Evolutionary conservation across 148 eudicot species (phyloP).

Genomic region (Rhododendron simsii): DNA sequence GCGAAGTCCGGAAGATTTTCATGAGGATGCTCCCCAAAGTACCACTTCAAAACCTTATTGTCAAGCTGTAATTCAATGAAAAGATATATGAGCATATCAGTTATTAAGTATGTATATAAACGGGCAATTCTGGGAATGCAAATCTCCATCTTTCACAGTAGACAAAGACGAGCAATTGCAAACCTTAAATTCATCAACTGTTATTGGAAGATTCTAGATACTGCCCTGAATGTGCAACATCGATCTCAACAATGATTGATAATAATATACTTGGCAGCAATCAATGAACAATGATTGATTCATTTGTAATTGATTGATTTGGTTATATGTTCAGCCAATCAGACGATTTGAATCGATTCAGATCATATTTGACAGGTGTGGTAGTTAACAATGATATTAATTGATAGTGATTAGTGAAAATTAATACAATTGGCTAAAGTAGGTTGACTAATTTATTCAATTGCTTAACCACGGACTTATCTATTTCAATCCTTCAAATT

Average conservation of each 20-base stretch:
- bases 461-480: no score
- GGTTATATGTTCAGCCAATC: no score
- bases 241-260: constrained; percentile 36
- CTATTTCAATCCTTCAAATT: no score
- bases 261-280: no score
- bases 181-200: constrained; percentile 77
- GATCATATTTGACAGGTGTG: no score
- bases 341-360: no score
- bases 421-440: no score
- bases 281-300: no score
- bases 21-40: constrained; percentile 61
- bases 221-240: constrained; percentile 79
- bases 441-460: no score
- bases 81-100: background rate
- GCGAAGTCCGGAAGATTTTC: constrained; percentile 79
- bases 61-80: constrained; percentile 54
- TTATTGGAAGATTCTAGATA: constrained; percentile 91
- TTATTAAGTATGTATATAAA: background rate
- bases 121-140: background rate
- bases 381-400: no score
- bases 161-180: background rate
- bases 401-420: no score
- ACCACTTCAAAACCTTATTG: constrained; percentile 65
- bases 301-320: no score
- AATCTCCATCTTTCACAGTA: background rate